Evolutionary conservation across 192 early-diverging fungal genomes (phyloP).

Genomic region (Cetraspora pellucida): DNA sequence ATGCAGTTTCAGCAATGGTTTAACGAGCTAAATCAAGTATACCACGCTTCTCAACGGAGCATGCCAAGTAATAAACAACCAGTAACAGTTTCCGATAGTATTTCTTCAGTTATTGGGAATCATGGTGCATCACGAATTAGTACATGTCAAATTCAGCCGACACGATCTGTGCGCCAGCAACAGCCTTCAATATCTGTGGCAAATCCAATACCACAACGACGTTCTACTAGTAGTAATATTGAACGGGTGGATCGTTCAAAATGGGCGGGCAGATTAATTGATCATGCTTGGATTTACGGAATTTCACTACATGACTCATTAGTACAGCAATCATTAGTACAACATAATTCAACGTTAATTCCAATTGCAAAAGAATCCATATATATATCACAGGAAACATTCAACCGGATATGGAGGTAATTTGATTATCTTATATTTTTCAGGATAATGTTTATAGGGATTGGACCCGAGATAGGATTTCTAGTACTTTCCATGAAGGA

Average conservation of each 20-base stretch:
- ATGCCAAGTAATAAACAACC: too few species aligned
- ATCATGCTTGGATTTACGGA: not conserved
- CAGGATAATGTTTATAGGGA: not conserved
- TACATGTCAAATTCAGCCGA: too few species aligned
- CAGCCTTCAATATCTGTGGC: too few species aligned
- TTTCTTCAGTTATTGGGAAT: too few species aligned
- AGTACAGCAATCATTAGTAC: not conserved
- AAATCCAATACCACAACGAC: not conserved
- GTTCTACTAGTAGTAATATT: not conserved
- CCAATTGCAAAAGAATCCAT: not conserved
- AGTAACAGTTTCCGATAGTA: too few species aligned
- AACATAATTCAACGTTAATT: not conserved
- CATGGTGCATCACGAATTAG: too few species aligned
- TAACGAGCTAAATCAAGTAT: too few species aligned
- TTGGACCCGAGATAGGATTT: too few species aligned
- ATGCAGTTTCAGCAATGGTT: too few species aligned
- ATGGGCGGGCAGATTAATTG: not conserved
- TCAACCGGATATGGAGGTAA: slow-evolving; percentile 9
- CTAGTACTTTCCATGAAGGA: too few species aligned
- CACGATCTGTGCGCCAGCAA: too few species aligned
- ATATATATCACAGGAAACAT: not conserved
- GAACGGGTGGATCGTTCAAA: not conserved
- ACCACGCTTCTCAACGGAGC: too few species aligned
- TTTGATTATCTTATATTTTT: not conserved
- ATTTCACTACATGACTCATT: not conserved